Base-by-base conservation (phyloP, 1,284 basidiomycete genomes). In the Irpex sp. region DNA sequence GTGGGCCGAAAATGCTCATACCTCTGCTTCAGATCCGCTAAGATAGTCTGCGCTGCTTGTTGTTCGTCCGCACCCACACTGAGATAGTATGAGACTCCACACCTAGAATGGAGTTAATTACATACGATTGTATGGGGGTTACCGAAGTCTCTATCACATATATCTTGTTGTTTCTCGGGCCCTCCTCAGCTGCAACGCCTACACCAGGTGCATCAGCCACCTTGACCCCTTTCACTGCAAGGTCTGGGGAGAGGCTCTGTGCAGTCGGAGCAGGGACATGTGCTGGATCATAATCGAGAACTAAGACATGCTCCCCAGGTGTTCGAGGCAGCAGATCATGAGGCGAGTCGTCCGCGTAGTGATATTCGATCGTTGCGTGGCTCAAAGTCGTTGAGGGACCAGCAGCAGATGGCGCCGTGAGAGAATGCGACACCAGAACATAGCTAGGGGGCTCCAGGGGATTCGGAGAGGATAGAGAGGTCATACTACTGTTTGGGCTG, bases 351-450 rank as follows among this genome's bases (percentile, higher is more conserved):
- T 93, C 90, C 26, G 85, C 83, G 71, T 91, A 93, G 68, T 90
- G 88, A 71, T 93, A 93, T 68, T 92, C 87, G n/a, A 93, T 85
- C 58, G 78, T 74, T 5, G 89, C 88, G 70, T 93, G 91, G n/a
- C 80, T 76, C 63, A 92, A 81, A 33, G 80, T 75, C 80, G 1
- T 81, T 78, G 31, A 74, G 74, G 9, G 77, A 69, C 61, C 75
- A 67, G 6, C 62, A n/a, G 26, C 13, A 26, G 33, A 55, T 33
- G 53, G 53, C 26, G 53, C 19, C 5, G 53, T 55, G 17, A 55
- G 53, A 55, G 68, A 79, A 64, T 86, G 83, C 5, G 87, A 82
- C 61, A 88, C 76, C 59, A 90, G 79, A 55, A 90, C 71, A 68
- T 89, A 90, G 74, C 81, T 83, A 39, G 89, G 88, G 9, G 78